phyloP scores from a whole-genome alignment of 2,329 filamentous ascomycete species.

The Pezicula neosporulosa region DNA sequence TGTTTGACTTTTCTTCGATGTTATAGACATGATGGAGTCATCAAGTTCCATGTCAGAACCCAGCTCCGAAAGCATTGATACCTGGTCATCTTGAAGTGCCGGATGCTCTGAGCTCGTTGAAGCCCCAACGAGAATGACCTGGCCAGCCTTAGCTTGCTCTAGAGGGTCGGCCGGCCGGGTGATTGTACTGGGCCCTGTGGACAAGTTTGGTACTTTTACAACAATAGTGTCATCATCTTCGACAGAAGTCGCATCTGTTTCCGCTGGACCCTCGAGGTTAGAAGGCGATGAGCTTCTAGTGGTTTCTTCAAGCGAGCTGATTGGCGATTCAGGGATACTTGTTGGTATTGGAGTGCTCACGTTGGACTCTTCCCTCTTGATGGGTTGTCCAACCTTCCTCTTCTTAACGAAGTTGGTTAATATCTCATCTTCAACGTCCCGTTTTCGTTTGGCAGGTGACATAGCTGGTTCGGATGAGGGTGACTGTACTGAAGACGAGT shows the following conservation, averaged over 20 bases:
- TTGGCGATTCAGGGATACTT: background rate
- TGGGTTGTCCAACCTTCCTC: conserved; percentile 1
- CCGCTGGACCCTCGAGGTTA: conserved; percentile 3
- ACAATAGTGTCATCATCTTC: background rate
- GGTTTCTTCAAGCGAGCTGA: background rate
- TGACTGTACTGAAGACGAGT: conserved; percentile 17
- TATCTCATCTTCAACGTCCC: conserved; percentile 7
- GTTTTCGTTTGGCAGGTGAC: conserved; percentile 20
- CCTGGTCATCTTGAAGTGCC: conserved; percentile 15
- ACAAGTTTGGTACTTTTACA: background rate
- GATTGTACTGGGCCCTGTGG: conserved; percentile 5
- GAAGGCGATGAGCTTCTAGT: conserved; percentile 7
- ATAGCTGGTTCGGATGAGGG: conserved; percentile 14
- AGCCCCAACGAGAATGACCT: conserved; percentile 17
- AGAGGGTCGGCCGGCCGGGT: conserved; percentile 5
- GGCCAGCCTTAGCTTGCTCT: conserved; percentile 13
- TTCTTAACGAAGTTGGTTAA: conserved; percentile 6
- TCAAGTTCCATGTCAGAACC: conserved; percentile 12
- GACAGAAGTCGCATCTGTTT: conserved; percentile 1
- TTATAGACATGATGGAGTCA: conserved; percentile 8
- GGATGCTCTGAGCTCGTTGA: conserved; percentile 19
- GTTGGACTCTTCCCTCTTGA: conserved; percentile 14
- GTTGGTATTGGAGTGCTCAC: conserved; percentile 5
- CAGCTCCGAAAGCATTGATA: conserved; percentile 15
- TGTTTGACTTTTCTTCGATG: conserved; percentile 3